Evolutionary conservation across 257 asterid species (phyloP).

Genomic region (Solanum boliviense): DNA sequence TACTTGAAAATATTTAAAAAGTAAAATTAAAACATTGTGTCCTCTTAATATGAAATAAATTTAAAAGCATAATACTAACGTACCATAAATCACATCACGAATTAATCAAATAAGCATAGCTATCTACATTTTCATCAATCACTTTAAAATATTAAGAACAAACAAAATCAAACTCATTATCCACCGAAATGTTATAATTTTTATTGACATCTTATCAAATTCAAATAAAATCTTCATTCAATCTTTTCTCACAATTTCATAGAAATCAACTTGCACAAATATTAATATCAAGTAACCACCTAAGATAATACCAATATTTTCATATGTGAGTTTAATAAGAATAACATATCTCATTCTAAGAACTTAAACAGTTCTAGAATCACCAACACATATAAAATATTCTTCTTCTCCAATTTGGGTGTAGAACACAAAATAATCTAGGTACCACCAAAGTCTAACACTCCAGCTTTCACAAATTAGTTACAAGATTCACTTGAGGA

Average conservation of each 20-base stretch:
- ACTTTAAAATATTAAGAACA: no score
- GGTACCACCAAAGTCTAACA: neutral
- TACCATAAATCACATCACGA: neutral
- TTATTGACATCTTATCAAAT: neutral
- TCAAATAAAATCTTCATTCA: no score
- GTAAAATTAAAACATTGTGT: neutral
- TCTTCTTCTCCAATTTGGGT: neutral
- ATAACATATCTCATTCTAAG: neutral
- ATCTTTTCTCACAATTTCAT: neutral
- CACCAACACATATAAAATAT: neutral
- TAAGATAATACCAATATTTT: no score
- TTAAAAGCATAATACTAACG: neutral
- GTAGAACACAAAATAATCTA: neutral
- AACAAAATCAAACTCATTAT: neutral
- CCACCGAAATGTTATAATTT: neutral
- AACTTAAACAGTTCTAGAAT: no score
- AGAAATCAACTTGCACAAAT: neutral
- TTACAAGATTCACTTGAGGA: neutral
- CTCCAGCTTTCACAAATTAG: neutral
- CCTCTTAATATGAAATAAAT: neutral
- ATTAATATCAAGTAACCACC: neutral
- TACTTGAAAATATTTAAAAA: no score
- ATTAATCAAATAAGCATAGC: no score
- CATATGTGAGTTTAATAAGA: no score
- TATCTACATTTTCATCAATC: neutral